Base-by-base conservation (phyloP, 2,329 filamentous ascomycete genomes). In the Botrytis deweyae region DNA sequence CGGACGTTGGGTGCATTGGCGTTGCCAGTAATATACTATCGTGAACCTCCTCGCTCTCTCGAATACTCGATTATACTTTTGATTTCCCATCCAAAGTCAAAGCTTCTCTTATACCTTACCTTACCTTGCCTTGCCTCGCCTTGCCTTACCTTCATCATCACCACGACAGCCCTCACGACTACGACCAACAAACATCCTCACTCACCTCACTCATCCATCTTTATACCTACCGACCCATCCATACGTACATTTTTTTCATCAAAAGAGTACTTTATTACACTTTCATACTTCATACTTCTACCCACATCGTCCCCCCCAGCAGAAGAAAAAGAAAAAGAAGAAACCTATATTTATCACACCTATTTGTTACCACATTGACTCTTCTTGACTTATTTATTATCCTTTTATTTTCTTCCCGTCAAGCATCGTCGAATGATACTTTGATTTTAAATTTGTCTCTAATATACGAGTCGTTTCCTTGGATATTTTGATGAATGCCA, bases 31-130 rank as follows among this genome's bases (percentile, higher is more conserved):
- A n/a, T 38, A 59, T 69, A 69, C 66, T 58, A 58, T 69, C 36
- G 64, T 67, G 64, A 67, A 67, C 64, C 64, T 67, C 64, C 44
- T 52, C 52, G 25, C 52, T 55, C 52, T 55, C 12, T n/a, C 25
- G 16, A 14, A 55, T 55, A 55, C 52, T 52, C 49, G 49, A 52
- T 25, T n/a, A 52, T 52, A n/a, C 12, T n/a, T 69, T 49, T 44
- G 29, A 40, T 25, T 66, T 66, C 64, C 44, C 33, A 10, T 52
- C 64, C 29, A 38, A 29, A 38, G 64, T 66, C 64, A 66, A 66
- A 49, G 44, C 42, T 46, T 49, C 29, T 55, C 52, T 55, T 16
- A 55, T n/a, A 55, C 52, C 25, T 55, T 7, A 55, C 52, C 25
- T 55, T 7, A 6, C 42, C 42, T 44, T 44, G 29, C 29, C 29